Conservation (phyloP, 2,329 filamentous ascomycete species). For the Emergomyces orientalis region DNA sequence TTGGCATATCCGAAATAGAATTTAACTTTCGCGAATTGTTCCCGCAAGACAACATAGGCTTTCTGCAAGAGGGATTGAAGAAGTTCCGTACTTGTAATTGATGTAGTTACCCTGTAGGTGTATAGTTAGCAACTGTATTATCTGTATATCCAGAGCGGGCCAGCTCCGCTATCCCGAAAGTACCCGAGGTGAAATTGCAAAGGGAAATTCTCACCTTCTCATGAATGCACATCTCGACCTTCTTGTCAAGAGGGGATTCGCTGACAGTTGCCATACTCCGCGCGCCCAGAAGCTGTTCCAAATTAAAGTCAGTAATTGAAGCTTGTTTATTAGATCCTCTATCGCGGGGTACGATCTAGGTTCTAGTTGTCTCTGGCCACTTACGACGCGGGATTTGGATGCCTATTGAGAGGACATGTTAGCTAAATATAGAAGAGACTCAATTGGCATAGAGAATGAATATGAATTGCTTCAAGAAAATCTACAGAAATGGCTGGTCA, state of each 20-base stretch:
- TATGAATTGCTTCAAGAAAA: conserved; percentile 2
- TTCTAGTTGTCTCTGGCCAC: conserved; percentile 14
- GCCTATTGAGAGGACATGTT: conserved; percentile 26
- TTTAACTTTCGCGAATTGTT: background rate
- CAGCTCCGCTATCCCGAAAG: conserved; percentile 15
- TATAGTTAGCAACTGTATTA: conserved; percentile 21
- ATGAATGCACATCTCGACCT: conserved; percentile 97
- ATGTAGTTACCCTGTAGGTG: conserved; percentile 67
- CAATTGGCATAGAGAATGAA: background rate
- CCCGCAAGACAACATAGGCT: background rate
- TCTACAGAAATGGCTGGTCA: background rate
- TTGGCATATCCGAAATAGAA: background rate
- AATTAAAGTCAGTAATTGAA: conserved; percentile 27
- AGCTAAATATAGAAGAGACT: conserved; percentile 15
- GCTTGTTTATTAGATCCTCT: conserved; percentile 8
- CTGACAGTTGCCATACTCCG: conserved; percentile 72
- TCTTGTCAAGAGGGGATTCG: conserved; percentile 79
- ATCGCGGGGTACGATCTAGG: background rate
- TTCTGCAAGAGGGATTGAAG: background rate
- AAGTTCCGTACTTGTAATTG: conserved; percentile 62
- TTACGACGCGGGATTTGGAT: conserved; percentile 40
- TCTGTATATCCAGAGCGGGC: conserved; percentile 13
- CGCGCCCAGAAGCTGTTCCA: conserved; percentile 51
- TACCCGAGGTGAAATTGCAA: conserved; percentile 17
- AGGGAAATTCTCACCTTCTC: conserved; percentile 54